A percentile compares a stretch with the other conserved stretches of the same genome.
These are phyloP conservation scores for Tolypocladium sp. DNA, from an alignment of 2,329 filamentous ascomycete species.

Conservation along the genomic window DNA sequence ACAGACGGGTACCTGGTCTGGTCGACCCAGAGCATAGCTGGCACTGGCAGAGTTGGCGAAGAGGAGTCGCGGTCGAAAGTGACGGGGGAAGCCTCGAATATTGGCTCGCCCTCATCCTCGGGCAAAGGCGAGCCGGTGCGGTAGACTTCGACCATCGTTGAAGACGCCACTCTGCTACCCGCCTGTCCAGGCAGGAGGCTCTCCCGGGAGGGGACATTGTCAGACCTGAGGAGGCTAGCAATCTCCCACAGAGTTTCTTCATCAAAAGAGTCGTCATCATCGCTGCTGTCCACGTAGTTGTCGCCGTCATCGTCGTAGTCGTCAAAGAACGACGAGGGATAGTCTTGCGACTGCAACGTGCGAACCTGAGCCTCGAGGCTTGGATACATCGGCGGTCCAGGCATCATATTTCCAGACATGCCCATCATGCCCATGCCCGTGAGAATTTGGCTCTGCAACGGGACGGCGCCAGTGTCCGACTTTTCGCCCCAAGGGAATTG, in stretches of 20 bases:
- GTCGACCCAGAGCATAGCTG: not conserved
- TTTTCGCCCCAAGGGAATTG: constrained; percentile 58
- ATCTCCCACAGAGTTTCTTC: constrained; percentile 57
- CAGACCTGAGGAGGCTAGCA: constrained; percentile 45
- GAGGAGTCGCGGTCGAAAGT: not conserved
- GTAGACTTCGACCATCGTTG: not conserved
- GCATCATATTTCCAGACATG: constrained; percentile 42
- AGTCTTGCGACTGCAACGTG: constrained; percentile 18
- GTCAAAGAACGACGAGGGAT: constrained; percentile 48
- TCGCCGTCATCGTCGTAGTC: constrained; percentile 42
- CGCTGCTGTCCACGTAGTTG: constrained; percentile 19
- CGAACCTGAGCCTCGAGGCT: constrained; percentile 3
- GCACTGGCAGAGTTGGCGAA: not conserved
- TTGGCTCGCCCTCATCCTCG: not conserved
- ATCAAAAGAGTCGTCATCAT: constrained; percentile 40
- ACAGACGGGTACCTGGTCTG: not conserved
- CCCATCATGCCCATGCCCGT: constrained; percentile 27
- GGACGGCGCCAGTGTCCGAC: constrained; percentile 44
- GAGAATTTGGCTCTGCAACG: constrained; percentile 3
- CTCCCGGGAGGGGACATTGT: constrained; percentile 40
- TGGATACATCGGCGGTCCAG: constrained; percentile 2
- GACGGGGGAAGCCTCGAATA: not conserved
- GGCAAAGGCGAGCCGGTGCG: not conserved
- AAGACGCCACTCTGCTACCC: not conserved
- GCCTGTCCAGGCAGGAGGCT: constrained; percentile 35